Evolutionary conservation across 78 protist genomes (phyloP).

Genomic region (Anaeramoeba flamelloides): DNA sequence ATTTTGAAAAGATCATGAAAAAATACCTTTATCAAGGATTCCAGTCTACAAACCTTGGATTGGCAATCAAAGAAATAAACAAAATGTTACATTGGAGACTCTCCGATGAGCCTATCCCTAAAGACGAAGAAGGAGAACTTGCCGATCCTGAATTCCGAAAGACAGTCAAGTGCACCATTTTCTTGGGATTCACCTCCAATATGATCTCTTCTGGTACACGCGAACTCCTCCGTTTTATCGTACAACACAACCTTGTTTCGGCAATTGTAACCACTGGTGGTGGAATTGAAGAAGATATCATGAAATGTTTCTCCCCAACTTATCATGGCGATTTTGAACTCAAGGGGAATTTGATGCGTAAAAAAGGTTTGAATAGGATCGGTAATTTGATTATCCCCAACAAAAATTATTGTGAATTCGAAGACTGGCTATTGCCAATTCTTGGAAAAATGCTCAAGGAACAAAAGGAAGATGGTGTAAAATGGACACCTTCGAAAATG

Average conservation of each 20-base stretch:
- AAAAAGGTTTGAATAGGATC: slow-evolving; percentile 75
- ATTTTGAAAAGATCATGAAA: slow-evolving; percentile 38
- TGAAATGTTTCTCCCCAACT: slow-evolving; percentile 89
- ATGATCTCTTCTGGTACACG: slow-evolving; percentile 83
- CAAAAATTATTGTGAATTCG: slow-evolving; percentile 72
- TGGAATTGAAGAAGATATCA: slow-evolving; percentile 96
- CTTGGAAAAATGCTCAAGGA: slow-evolving; percentile 42
- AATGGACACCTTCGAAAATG: slow-evolving; percentile 81
- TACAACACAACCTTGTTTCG: slow-evolving; percentile 53
- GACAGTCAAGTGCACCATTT: slow-evolving; percentile 37
- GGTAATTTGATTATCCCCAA: slow-evolving; percentile 97
- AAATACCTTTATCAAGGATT: slow-evolving; percentile 56
- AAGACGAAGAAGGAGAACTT: slow-evolving; percentile 14
- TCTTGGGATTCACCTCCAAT: slow-evolving; percentile 91
- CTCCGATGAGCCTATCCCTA: neutral
- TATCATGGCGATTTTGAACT: slow-evolving; percentile 76
- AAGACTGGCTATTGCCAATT: slow-evolving; percentile 91
- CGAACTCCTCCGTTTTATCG: slow-evolving; percentile 71
- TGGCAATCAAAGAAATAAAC: slow-evolving; percentile 67
- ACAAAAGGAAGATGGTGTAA: slow-evolving; percentile 12
- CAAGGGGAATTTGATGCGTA: slow-evolving; percentile 22
- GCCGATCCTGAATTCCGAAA: slow-evolving; percentile 14
- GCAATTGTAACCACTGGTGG: slow-evolving; percentile 92
- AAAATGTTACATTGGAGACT: slow-evolving; percentile 47
- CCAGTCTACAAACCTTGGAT: slow-evolving; percentile 69